Evolutionary conservation across 345 rosid genomes (phyloP).

Genomic region (Schrenkiella parvula): DNA sequence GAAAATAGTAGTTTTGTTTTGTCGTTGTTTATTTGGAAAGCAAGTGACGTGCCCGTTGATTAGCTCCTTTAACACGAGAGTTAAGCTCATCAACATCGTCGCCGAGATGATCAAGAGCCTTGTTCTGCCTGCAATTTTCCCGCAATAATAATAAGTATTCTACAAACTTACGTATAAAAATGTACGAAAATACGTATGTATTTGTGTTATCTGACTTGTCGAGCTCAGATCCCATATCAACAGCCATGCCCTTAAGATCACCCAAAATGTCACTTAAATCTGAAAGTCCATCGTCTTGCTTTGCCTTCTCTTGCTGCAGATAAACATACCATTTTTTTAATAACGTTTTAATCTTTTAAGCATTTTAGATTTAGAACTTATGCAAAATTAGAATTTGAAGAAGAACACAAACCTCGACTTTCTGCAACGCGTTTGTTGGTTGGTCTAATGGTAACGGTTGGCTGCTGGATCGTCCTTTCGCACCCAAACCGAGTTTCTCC

Average conservation of each 20-base stretch:
- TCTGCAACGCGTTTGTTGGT: constrained; percentile 59
- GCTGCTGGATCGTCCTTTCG: constrained; percentile 40
- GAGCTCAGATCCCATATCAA: constrained; percentile 88
- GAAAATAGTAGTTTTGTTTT: background rate
- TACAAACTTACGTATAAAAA: background rate
- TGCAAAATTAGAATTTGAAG: background rate
- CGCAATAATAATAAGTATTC: background rate
- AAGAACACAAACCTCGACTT: constrained; percentile 57
- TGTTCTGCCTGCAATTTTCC: constrained; percentile 72
- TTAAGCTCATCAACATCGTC: constrained; percentile 82
- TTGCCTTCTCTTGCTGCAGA: constrained; percentile 66
- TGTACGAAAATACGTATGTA: background rate
- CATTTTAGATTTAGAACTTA: background rate
- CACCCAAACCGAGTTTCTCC: constrained; percentile 63
- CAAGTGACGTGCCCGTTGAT: constrained; percentile 74
- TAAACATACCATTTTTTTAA: background rate
- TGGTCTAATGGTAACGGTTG: constrained; percentile 44
- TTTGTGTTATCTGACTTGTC: constrained; percentile 46
- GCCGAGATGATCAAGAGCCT: constrained; percentile 70
- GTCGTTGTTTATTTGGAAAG: constrained; percentile 48
- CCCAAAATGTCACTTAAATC: constrained; percentile 80
- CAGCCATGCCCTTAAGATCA: constrained; percentile 88
- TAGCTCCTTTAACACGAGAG: constrained; percentile 79
- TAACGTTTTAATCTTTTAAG: background rate
- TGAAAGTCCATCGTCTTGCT: constrained; percentile 83